Evolutionary conservation across 2,329 filamentous ascomycete genomes (phyloP).

Genomic region (Paramyrothecium sp.): DNA sequence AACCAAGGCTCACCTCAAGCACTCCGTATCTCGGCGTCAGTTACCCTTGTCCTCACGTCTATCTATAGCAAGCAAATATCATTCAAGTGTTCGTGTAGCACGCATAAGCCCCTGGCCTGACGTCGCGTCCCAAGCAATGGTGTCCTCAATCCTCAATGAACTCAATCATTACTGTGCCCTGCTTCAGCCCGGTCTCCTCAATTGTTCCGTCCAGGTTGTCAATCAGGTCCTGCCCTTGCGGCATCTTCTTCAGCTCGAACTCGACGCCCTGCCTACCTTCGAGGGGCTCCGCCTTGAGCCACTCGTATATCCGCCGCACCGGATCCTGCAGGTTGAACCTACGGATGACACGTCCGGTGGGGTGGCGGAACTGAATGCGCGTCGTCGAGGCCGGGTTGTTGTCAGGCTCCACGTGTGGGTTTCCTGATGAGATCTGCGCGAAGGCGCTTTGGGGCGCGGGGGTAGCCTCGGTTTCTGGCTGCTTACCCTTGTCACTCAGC

Average conservation of each 20-base stretch:
- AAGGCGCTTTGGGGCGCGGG: slow-evolving; percentile 50
- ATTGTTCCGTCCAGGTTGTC: slow-evolving; percentile 72
- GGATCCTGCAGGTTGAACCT: slow-evolving; percentile 76
- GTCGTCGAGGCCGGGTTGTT: slow-evolving; percentile 71
- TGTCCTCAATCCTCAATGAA: slow-evolving; percentile 60
- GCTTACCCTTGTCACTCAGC: slow-evolving; percentile 51
- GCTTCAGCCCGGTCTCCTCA: slow-evolving; percentile 80
- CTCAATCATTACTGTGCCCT: slow-evolving; percentile 94
- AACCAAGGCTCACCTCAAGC: background rate
- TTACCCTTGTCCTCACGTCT: background rate
- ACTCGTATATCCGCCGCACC: slow-evolving; percentile 87
- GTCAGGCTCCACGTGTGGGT: slow-evolving; percentile 75
- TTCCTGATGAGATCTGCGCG: slow-evolving; percentile 66
- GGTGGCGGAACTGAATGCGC: slow-evolving; percentile 88
- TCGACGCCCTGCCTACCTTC: slow-evolving; percentile 74
- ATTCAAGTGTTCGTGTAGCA: background rate
- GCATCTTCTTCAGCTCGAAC: slow-evolving; percentile 87
- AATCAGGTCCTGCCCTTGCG: slow-evolving; percentile 76
- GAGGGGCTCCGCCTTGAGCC: slow-evolving; percentile 86
- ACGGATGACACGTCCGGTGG: slow-evolving; percentile 80
- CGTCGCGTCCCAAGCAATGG: too few species aligned
- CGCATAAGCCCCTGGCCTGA: too few species aligned
- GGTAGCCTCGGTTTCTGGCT: slow-evolving; percentile 30
- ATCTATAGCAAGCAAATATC: background rate
- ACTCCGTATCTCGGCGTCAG: background rate